These are phyloP conservation scores for Phanerodontia chrysosporium DNA, from an alignment of 768 basidiomycete genomes.

Conservation along the genomic window DNA sequence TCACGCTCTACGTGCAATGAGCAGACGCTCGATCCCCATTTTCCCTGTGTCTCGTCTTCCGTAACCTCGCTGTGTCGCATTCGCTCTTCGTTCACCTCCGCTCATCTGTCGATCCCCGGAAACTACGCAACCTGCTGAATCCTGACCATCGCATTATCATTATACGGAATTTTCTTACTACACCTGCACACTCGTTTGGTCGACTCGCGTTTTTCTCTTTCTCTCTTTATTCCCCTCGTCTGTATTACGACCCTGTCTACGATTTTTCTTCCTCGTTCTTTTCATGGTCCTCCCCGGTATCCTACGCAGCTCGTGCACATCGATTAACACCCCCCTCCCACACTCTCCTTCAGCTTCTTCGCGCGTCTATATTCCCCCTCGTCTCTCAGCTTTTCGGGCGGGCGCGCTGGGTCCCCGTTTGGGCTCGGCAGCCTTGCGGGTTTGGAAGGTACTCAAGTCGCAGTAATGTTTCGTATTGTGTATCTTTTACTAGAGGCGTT, in stretches of 20 bases:
- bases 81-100: neutral
- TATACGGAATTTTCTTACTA: conserved; percentile 5
- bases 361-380: neutral
- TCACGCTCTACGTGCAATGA: conserved; percentile 78
- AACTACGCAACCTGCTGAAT: neutral
- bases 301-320: conserved; percentile 5
- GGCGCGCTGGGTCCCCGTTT: neutral
- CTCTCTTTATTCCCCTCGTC: neutral
- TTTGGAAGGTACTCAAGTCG: conserved; percentile 1
- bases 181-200: neutral
- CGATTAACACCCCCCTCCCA: neutral
- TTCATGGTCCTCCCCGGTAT: neutral
- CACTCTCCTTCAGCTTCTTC: conserved; percentile 1
- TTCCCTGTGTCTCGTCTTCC: conserved; percentile 2
- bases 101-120: neutral
- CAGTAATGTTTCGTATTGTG: conserved; percentile 1
- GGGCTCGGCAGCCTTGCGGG: neutral
- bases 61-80: conserved; percentile 6
- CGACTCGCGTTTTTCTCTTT: too few relatives aligned
- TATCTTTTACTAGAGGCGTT: conserved; percentile 5
- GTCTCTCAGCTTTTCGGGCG: neutral
- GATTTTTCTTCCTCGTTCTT: neutral
- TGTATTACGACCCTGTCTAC: conserved; percentile 8
- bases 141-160: conserved; percentile 7
- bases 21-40: neutral